phyloP scores from a whole-genome alignment of 345 rosid genomes.

The Boechera stricta region DNA sequence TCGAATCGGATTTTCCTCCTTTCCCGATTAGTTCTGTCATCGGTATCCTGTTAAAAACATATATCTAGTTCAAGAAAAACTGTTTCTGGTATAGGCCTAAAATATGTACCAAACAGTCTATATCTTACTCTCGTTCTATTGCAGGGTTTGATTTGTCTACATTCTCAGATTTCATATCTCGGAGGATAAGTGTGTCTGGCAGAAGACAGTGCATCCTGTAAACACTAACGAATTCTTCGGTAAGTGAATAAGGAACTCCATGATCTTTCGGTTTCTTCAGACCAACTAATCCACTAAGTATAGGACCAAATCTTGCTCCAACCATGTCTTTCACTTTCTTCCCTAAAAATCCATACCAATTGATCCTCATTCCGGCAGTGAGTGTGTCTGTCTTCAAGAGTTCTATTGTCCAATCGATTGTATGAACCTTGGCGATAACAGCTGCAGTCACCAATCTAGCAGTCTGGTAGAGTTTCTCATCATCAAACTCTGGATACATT shows the following conservation, averaged over 20 bases:
- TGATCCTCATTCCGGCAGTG: slow-evolving; percentile 70
- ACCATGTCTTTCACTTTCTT: slow-evolving; percentile 68
- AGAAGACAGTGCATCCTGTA: slow-evolving; percentile 77
- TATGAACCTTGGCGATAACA: slow-evolving; percentile 84
- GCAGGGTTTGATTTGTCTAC: slow-evolving; percentile 54
- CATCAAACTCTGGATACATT: slow-evolving; percentile 59
- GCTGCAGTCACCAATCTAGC: slow-evolving; percentile 82
- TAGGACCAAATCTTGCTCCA: slow-evolving; percentile 62
- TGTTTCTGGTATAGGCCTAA: not conserved
- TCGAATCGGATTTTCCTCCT: slow-evolving; percentile 53
- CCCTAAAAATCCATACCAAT: slow-evolving; percentile 77
- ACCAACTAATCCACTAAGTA: slow-evolving; percentile 75
- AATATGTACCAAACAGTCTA: not conserved
- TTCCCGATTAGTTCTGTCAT: slow-evolving; percentile 66
- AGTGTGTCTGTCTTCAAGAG: slow-evolving; percentile 76
- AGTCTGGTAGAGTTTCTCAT: slow-evolving; percentile 64
- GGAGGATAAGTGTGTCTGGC: slow-evolving; percentile 61
- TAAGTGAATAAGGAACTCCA: slow-evolving; percentile 76
- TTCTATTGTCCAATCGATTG: slow-evolving; percentile 85
- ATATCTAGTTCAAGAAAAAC: slow-evolving; percentile 17
- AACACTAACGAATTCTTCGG: slow-evolving; percentile 75
- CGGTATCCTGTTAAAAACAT: slow-evolving; percentile 51
- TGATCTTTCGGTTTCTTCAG: slow-evolving; percentile 73
- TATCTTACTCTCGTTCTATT: slow-evolving; percentile 55
- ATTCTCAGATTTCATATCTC: slow-evolving; percentile 53